Conservation (phyloP, 2,329 filamentous ascomycete genomes). For the Cercospora citrullina region DNA sequence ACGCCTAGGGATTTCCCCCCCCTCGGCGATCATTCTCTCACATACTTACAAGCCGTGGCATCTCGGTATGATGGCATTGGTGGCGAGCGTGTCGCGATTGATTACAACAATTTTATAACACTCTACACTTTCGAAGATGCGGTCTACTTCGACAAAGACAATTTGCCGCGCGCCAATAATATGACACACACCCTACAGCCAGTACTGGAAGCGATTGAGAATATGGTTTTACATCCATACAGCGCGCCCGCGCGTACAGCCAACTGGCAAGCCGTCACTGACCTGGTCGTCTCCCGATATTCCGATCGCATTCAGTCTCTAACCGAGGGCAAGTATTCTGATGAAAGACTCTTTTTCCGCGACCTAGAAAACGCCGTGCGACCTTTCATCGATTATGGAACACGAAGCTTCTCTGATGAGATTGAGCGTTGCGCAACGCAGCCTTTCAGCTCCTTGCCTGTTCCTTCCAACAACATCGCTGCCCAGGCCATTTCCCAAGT, state of each 20-base stretch:
- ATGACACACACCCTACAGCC: constrained; percentile 38
- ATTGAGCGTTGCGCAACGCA: constrained; percentile 52
- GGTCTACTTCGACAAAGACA: constrained; percentile 35
- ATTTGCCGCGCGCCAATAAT: constrained; percentile 45
- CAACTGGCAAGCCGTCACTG: constrained; percentile 68
- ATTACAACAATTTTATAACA: constrained; percentile 54
- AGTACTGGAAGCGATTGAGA: constrained; percentile 48
- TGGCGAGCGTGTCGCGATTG: constrained; percentile 45
- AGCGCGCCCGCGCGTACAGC: constrained; percentile 34
- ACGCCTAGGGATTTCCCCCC: constrained; percentile 19
- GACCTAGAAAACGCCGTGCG: constrained; percentile 37
- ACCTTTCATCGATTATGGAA: constrained; percentile 44
- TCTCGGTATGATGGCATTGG: constrained; percentile 49
- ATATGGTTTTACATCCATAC: constrained; percentile 42
- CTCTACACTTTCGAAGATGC: constrained; percentile 46
- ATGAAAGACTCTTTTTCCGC: constrained; percentile 27
- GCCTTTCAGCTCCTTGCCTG: constrained; percentile 36
- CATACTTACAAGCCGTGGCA: constrained; percentile 45
- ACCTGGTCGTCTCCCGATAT: constrained; percentile 66
- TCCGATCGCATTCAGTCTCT: constrained; percentile 53
- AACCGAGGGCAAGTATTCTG: constrained; percentile 28
- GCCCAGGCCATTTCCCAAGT: constrained; percentile 38
- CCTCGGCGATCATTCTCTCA: constrained; percentile 20
- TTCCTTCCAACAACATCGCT: constrained; percentile 29
- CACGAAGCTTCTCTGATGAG: constrained; percentile 43